Conservation (phyloP, 495 filamentous ascomycete species). For the Aspergillus egyptiacus region DNA sequence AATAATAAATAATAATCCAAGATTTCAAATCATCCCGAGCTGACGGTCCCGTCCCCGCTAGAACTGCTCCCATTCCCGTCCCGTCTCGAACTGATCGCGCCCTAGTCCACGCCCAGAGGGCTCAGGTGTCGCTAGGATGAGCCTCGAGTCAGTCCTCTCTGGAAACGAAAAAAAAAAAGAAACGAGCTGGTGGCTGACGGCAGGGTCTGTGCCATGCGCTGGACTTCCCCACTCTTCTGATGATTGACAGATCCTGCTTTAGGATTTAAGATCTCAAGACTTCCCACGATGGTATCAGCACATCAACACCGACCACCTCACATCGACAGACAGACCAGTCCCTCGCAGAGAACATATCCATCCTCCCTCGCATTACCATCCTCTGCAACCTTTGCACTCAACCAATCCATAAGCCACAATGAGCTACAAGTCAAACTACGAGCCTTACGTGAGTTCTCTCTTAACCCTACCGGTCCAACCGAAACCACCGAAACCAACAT, state of each 20-base stretch:
- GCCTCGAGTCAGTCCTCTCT: background rate
- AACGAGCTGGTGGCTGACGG: constrained; percentile 6
- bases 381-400: background rate
- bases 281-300: constrained; percentile 9
- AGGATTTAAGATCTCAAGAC: constrained; percentile 19
- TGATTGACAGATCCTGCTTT: constrained; percentile 3
- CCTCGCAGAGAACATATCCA: background rate
- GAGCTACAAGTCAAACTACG: constrained; percentile 44
- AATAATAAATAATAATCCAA: too few relatives aligned
- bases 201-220: constrained; percentile 17
- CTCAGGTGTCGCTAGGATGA: constrained; percentile 3
- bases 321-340: too few relatives aligned
- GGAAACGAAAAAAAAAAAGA: constrained; percentile 11
- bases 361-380: background rate
- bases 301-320: constrained; percentile 1
- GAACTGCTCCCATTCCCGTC: background rate
- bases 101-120: background rate
- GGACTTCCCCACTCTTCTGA: constrained; percentile 8
- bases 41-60: background rate
- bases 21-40: constrained; percentile 22
- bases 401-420: too few relatives aligned
- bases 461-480: background rate
- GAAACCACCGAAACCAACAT: background rate
- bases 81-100: background rate
- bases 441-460: constrained; percentile 33